These are phyloP conservation scores for Coniochaeta sp. DNA, from an alignment of 2,329 filamentous ascomycete genomes.

Conservation along the genomic window DNA sequence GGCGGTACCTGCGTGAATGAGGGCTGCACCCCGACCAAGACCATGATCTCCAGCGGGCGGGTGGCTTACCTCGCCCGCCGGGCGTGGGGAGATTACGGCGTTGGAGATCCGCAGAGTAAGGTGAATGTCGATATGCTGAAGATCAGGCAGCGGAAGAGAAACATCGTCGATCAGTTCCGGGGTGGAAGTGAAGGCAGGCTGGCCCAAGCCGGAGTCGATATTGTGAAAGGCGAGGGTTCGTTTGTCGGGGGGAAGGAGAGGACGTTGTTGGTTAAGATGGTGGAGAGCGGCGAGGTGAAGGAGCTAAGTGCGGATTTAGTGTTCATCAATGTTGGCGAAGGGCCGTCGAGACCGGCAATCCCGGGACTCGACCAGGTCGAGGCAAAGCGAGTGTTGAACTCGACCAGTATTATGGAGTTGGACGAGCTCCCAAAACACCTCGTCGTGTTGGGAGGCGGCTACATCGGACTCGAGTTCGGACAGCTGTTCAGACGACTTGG, in stretches of 20 bases:
- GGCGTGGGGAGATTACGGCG: constrained; percentile 33
- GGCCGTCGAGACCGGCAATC: constrained; percentile 29
- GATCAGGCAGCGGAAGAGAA: constrained; percentile 42
- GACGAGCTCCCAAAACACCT: constrained; percentile 36
- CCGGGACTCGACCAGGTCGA: constrained; percentile 27
- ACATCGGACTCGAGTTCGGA: constrained; percentile 45
- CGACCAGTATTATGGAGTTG: constrained; percentile 39
- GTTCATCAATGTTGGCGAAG: constrained; percentile 39
- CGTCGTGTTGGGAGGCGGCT: constrained; percentile 44
- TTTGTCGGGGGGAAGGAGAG: constrained; percentile 27
- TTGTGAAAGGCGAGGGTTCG: constrained; percentile 34
- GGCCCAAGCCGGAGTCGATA: constrained; percentile 30
- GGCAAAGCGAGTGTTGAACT: constrained; percentile 31
- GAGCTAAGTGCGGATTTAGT: constrained; percentile 29
- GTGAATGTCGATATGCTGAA: constrained; percentile 37
- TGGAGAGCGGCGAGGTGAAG: constrained; percentile 17
- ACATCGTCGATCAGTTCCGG: constrained; percentile 43
- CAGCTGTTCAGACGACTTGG: constrained; percentile 44
- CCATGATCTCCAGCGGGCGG: constrained; percentile 44
- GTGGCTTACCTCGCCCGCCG: constrained; percentile 36
- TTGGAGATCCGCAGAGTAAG: constrained; percentile 20
- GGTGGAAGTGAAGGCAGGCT: constrained; percentile 36
- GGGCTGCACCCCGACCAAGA: constrained; percentile 50
- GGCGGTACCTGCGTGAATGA: constrained; percentile 49
- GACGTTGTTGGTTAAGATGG: constrained; percentile 24